Evolutionary conservation across 164 flowering plant genomes (phyloP), one percentile per base, ranked within the genome.

Genomic region (Umbellularia californica): DNA sequence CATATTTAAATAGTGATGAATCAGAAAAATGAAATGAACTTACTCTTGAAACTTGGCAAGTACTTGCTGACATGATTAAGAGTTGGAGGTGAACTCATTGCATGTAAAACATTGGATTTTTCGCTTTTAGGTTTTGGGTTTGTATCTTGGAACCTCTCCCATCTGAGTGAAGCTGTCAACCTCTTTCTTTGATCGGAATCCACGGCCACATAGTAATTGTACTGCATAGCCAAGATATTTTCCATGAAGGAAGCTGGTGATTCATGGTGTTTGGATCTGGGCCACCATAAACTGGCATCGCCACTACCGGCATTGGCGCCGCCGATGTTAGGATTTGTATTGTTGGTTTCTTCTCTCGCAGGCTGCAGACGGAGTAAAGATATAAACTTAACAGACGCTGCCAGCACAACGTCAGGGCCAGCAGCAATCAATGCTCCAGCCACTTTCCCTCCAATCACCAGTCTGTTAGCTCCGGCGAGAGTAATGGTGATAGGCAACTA

Each of bases 381-480:
- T 24, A 85, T 84, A 70, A 72, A 76, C 3, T n/a, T 7, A 50
- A 82, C 83, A 0, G 86, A 77, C 0, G 85, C 80, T 0, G 78
- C 87, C 19, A 82, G 69, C 15, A 87, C 74, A 13, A 77, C 62
- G 6, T 85, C 84, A 12, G 70, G 51, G 6, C 78, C 70, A 2
- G 81, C 85, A 3, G 87, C 85, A 2, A 73, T 50, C 47, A 87
- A 71, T 6, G 70, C 69, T 7, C 86, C 89, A 0, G 74, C 84
- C 14, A 87, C 78, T 1, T 72, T 76, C 5, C 89, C 89, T 1
- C 89, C 87, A 35, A 83, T 75, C 33, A 87, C 84, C 75, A 85
- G 87, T 1, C 86, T 84, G 47, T 83, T 85, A 2, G 74, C 73
- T 5, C 86, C 89, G 0, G 84, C 80, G 4, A 87, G 80, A 10